These are phyloP conservation scores for Marasmius sp. DNA, from an alignment of 1,284 basidiomycete species.

Conservation along the genomic window DNA sequence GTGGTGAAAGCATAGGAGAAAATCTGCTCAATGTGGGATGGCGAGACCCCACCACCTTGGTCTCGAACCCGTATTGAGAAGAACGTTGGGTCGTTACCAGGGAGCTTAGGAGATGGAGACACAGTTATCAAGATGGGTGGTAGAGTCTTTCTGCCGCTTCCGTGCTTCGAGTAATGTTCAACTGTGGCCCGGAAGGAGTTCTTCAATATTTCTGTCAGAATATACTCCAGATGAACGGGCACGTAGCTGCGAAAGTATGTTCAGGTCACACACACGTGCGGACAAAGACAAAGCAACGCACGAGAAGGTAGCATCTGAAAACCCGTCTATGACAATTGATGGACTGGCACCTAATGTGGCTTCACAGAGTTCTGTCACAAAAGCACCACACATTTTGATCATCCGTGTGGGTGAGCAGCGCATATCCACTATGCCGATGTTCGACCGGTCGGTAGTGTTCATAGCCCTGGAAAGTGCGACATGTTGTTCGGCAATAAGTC, in stretches of 20 bases:
- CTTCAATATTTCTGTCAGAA: constrained; percentile 84
- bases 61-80: constrained; percentile 82
- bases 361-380: constrained; percentile 82
- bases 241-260: constrained; percentile 60
- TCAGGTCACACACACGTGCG: constrained; percentile 7
- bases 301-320: constrained; percentile 73
- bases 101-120: constrained; percentile 49
- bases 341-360: constrained; percentile 82
- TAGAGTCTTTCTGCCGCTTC: constrained; percentile 36
- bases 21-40: constrained; percentile 72
- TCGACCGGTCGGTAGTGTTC: constrained; percentile 33
- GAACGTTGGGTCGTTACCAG: constrained; percentile 37
- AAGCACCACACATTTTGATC: constrained; percentile 77
- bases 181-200: constrained; percentile 90
- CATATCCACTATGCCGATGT: constrained; percentile 71
- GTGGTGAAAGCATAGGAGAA: constrained; percentile 94
- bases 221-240: constrained; percentile 88
- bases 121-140: constrained; percentile 76
- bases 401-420: constrained; percentile 68
- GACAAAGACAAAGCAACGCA: constrained; percentile 39
- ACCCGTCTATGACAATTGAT: constrained; percentile 65
- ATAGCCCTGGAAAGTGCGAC: constrained; percentile 77
- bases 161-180: constrained; percentile 61
- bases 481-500: constrained; percentile 91
- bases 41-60: constrained; percentile 82